Percentiles rank a stretch among this genome's conserved stretches.
These are phyloP conservation scores for Clavariopsis aquatica DNA, from an alignment of 495 filamentous ascomycete species.

Conservation along the genomic window DNA sequence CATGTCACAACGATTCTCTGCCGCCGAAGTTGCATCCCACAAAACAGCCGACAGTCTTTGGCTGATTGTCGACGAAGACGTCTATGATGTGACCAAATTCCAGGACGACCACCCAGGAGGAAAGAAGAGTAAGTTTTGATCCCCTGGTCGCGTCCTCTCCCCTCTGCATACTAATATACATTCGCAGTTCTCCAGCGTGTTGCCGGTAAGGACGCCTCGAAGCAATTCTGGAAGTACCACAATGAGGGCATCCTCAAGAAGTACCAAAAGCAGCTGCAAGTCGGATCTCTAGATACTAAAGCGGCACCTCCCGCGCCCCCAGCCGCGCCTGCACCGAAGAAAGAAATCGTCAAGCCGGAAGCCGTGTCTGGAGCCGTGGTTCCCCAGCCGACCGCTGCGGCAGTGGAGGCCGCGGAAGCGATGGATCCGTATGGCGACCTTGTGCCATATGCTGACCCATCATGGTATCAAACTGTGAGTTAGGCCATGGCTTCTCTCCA, in stretches of 20 bases:
- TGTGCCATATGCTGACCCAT: slow-evolving; percentile 88
- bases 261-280: slow-evolving; percentile 80
- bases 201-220: slow-evolving; percentile 93
- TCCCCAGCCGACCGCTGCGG: slow-evolving; percentile 49
- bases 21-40: slow-evolving; percentile 84
- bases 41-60: slow-evolving; percentile 83
- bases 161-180: not conserved
- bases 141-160: not conserved
- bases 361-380: slow-evolving; percentile 52
- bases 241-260: slow-evolving; percentile 94
- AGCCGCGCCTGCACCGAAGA: slow-evolving; percentile 55
- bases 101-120: slow-evolving; percentile 94
- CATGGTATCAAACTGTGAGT: slow-evolving; percentile 93
- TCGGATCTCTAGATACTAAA: slow-evolving; percentile 90
- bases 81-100: slow-evolving; percentile 94
- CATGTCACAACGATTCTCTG: slow-evolving; percentile 88
- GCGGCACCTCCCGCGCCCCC: slow-evolving; percentile 58
- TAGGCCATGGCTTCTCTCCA: not conserved
- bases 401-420: slow-evolving; percentile 61
- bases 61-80: slow-evolving; percentile 92
- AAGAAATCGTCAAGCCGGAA: slow-evolving; percentile 50
- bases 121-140: slow-evolving; percentile 75
- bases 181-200: slow-evolving; percentile 77
- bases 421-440: slow-evolving; percentile 82
- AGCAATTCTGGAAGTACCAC: slow-evolving; percentile 99